A percentile compares a stretch with the other conserved stretches of the same genome.
Conservation (phyloP, 345 rosid genomes). For the Ailanthus altissimus region DNA sequence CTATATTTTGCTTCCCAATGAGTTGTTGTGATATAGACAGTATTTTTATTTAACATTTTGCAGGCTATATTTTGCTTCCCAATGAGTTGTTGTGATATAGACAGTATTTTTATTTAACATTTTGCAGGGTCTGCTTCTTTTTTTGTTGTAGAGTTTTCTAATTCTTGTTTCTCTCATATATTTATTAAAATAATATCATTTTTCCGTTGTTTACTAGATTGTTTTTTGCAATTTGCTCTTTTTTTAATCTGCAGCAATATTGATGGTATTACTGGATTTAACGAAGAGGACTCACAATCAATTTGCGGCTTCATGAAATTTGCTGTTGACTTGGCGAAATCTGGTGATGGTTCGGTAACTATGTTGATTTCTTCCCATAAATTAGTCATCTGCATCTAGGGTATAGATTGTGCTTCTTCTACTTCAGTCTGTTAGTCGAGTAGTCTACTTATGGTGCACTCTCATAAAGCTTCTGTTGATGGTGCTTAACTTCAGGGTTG, state of each 20-base stretch:
- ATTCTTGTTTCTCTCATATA: not conserved
- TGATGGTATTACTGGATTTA: slow-evolving; percentile 78
- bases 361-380: not conserved
- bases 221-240: not conserved
- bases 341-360: slow-evolving; percentile 58
- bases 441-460: not conserved
- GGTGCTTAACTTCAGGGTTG: not conserved
- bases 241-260: slow-evolving; percentile 53
- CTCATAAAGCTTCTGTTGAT: not conserved
- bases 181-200: not conserved
- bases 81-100: not conserved
- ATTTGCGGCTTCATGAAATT: slow-evolving; percentile 60
- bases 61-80: too few relatives aligned
- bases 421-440: not conserved
- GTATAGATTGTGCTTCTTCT: not conserved
- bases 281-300: slow-evolving; percentile 57
- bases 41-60: too few relatives aligned
- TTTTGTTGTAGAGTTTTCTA: not conserved
- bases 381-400: not conserved
- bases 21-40: not conserved
- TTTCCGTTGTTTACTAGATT: not conserved
- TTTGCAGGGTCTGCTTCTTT: not conserved
- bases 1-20: not conserved
- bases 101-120: too few relatives aligned
- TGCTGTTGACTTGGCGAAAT: slow-evolving; percentile 57